Evolutionary conservation across 2,329 filamentous ascomycete species (phyloP).

Genomic region (Colletotrichum tropicale): DNA sequence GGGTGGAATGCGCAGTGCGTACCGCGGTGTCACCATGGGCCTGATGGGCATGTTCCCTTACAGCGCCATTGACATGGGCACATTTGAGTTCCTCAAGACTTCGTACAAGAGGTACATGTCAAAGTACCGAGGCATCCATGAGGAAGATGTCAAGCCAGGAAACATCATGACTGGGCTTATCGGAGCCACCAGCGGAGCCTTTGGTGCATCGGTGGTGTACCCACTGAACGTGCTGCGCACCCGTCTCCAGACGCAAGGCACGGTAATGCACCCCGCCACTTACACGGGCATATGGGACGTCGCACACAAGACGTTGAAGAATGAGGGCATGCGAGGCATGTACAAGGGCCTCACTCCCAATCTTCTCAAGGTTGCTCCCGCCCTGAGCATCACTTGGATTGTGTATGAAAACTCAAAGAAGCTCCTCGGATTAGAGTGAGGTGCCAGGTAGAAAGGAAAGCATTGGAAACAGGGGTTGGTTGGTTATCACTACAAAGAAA

Average conservation of each 20-base stretch:
- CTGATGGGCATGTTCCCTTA: slow-evolving; percentile 97
- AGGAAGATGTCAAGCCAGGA: slow-evolving; percentile 82
- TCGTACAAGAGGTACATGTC: slow-evolving; percentile 74
- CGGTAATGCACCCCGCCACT: slow-evolving; percentile 85
- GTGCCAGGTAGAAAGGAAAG: background rate
- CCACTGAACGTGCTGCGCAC: slow-evolving; percentile 93
- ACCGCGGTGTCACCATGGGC: slow-evolving; percentile 92
- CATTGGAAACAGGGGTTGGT: background rate
- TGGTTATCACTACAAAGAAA: background rate
- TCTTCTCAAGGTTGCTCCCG: slow-evolving; percentile 92
- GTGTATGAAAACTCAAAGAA: slow-evolving; percentile 91
- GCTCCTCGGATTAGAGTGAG: slow-evolving; percentile 60
- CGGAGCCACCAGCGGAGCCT: slow-evolving; percentile 87
- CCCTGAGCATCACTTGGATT: slow-evolving; percentile 93
- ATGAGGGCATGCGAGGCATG: slow-evolving; percentile 83
- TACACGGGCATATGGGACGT: slow-evolving; percentile 94
- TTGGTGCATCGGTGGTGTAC: slow-evolving; percentile 93
- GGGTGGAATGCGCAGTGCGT: slow-evolving; percentile 78
- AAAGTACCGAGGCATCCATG: slow-evolving; percentile 70
- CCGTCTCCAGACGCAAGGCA: slow-evolving; percentile 91
- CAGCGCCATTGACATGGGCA: slow-evolving; percentile 93
- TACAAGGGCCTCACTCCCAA: slow-evolving; percentile 97
- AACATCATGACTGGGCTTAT: slow-evolving; percentile 88
- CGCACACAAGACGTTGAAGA: slow-evolving; percentile 78
- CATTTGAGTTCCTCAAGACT: slow-evolving; percentile 90